A percentile compares a stretch with the other conserved stretches of the same genome.
Evolutionary conservation across 768 basidiomycete genomes (phyloP).

Genomic region (Rhizopogon roseolus): DNA sequence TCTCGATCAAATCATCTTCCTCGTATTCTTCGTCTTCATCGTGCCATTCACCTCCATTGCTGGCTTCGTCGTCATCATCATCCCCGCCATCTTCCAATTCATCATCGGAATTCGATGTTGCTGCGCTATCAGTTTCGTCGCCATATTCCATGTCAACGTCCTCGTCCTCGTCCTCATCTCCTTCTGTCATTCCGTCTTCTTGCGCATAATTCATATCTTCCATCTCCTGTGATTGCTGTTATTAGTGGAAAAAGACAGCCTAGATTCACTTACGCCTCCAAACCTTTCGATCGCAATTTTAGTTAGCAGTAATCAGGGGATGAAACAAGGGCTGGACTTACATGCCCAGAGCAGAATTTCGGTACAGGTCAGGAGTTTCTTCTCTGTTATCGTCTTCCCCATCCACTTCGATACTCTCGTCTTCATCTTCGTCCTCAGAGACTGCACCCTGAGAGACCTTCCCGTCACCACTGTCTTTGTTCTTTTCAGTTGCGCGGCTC

Average conservation of each 20-base stretch:
- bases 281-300: slow-evolving; percentile 37
- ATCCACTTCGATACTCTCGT: slow-evolving; percentile 56
- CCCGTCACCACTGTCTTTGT: slow-evolving; percentile 51
- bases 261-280: slow-evolving; percentile 58
- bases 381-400: slow-evolving; percentile 54
- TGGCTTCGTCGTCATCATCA: slow-evolving; percentile 50
- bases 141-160: slow-evolving; percentile 88
- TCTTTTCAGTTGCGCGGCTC: slow-evolving; percentile 72
- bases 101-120: slow-evolving; percentile 72
- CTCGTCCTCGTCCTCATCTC: slow-evolving; percentile 75
- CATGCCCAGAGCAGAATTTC: slow-evolving; percentile 96
- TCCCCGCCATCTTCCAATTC: slow-evolving; percentile 62
- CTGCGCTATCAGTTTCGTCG: slow-evolving; percentile 79
- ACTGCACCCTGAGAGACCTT: slow-evolving; percentile 40
- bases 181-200: slow-evolving; percentile 79
- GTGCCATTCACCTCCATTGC: slow-evolving; percentile 52
- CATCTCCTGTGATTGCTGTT: slow-evolving; percentile 59
- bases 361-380: slow-evolving; percentile 90
- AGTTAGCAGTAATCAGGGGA: neutral
- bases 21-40: slow-evolving; percentile 50
- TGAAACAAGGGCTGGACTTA: slow-evolving; percentile 29
- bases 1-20: slow-evolving; percentile 59
- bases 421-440: slow-evolving; percentile 38
- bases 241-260: slow-evolving; percentile 9
- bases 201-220: slow-evolving; percentile 65